phyloP scores from a whole-genome alignment of 106 monocot genomes.

The Cymbidium sinense region DNA sequence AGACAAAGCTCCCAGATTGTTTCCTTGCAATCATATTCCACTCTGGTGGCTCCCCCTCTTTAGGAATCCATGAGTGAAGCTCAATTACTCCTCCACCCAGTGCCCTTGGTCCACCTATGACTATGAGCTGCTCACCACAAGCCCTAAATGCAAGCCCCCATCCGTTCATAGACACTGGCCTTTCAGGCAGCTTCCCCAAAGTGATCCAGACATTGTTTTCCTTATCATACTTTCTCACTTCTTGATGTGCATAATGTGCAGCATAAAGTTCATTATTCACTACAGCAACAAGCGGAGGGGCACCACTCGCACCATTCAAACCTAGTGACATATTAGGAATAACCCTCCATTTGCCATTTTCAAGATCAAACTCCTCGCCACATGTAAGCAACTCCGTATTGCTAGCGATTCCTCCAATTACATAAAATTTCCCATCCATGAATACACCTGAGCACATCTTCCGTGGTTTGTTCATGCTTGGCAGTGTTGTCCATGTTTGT shows the following conservation, averaged over 20 bases:
- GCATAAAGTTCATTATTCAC: conserved; percentile 75
- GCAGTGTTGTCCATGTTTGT: conserved; percentile 52
- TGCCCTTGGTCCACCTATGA: conserved; percentile 65
- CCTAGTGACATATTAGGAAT: conserved; percentile 69
- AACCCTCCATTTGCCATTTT: conserved; percentile 45
- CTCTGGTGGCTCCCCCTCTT: conserved; percentile 39
- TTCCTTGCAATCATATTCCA: conserved; percentile 78
- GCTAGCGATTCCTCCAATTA: conserved; percentile 62
- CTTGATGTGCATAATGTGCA: conserved; percentile 57
- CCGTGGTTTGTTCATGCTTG: conserved; percentile 59
- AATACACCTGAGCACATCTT: conserved; percentile 87
- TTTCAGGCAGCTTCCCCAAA: conserved; percentile 64
- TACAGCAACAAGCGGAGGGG: conserved; percentile 87
- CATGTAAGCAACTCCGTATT: conserved; percentile 45
- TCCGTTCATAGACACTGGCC: conserved; percentile 62
- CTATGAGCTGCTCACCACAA: conserved; percentile 57
- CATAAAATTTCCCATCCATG: conserved; percentile 81
- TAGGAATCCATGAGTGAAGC: conserved; percentile 81
- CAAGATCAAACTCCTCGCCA: conserved; percentile 79
- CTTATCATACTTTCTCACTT: conserved; percentile 67
- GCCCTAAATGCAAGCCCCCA: conserved; percentile 83
- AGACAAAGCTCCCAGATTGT: conserved; percentile 78
- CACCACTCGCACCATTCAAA: conserved; percentile 45
- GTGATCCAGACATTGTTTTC: conserved; percentile 48
- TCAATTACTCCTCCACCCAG: conserved; percentile 64